phyloP scores from a whole-genome alignment of 805 yeast genomes.

The Wickerhamiella cacticola region DNA sequence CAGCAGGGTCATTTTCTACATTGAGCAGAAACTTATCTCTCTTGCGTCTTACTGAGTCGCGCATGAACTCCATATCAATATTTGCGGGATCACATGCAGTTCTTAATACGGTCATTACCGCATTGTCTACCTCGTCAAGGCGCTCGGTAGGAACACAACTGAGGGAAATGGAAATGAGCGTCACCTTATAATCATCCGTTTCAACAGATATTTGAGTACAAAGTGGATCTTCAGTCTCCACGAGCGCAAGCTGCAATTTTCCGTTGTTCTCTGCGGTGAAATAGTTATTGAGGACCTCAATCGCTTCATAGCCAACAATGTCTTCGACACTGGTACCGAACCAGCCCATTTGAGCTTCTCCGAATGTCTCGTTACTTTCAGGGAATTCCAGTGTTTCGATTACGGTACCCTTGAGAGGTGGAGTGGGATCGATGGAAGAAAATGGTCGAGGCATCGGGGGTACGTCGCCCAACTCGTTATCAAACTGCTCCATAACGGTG shows the following conservation, averaged over 20 bases:
- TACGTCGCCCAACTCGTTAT: constrained; percentile 50
- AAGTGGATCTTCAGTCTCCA: constrained; percentile 71
- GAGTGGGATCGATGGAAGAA: constrained; percentile 28
- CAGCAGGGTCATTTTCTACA: constrained; percentile 42
- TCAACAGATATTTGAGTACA: constrained; percentile 60
- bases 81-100: constrained; percentile 33
- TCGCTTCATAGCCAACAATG: constrained; percentile 46
- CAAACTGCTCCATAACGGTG: constrained; percentile 35
- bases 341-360: constrained; percentile 66
- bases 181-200: constrained; percentile 60
- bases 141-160: constrained; percentile 66
- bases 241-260: constrained; percentile 53
- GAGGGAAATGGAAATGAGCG: constrained; percentile 44
- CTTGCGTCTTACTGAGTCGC: constrained; percentile 54
- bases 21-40: constrained; percentile 39
- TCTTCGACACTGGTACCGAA: constrained; percentile 60
- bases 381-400: constrained; percentile 62
- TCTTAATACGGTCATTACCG: constrained; percentile 39
- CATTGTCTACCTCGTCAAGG: constrained; percentile 42
- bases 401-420: constrained; percentile 32
- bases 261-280: constrained; percentile 70
- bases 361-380: constrained; percentile 75
- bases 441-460: constrained; percentile 72
- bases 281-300: constrained; percentile 60
- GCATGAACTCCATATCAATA: constrained; percentile 54